Evolutionary conservation across 768 basidiomycete species (phyloP).

Genomic region (Leccinum broughii): DNA sequence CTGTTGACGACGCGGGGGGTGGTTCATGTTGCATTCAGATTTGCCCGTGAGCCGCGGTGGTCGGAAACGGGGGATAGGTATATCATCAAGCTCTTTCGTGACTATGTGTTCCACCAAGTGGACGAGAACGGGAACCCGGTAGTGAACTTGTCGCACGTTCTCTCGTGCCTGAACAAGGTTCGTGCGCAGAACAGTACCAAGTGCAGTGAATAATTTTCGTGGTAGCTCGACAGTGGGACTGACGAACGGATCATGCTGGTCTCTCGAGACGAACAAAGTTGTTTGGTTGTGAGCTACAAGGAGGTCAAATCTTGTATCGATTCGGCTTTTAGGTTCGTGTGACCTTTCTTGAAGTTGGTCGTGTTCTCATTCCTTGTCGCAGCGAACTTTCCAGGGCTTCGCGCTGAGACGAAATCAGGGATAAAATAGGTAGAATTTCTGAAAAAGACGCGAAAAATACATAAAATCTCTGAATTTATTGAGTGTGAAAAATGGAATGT

Average conservation of each 20-base stretch:
- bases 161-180: slow-evolving; percentile 93
- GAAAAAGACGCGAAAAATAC: slow-evolving; percentile 60
- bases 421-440: slow-evolving; percentile 67
- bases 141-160: slow-evolving; percentile 86
- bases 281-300: slow-evolving; percentile 90
- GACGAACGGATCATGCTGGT: slow-evolving; percentile 96
- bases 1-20: not conserved
- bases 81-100: slow-evolving; percentile 96
- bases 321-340: slow-evolving; percentile 72
- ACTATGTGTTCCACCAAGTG: slow-evolving; percentile 97
- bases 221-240: slow-evolving; percentile 85
- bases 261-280: slow-evolving; percentile 93
- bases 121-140: slow-evolving; percentile 89
- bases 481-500: slow-evolving; percentile 5
- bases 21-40: slow-evolving; percentile 49
- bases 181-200: slow-evolving; percentile 15
- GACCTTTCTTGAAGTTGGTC: not conserved
- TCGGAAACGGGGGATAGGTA: slow-evolving; percentile 98
- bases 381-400: slow-evolving; percentile 48
- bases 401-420: slow-evolving; percentile 17
- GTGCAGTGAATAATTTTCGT: not conserved
- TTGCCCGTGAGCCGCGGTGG: slow-evolving; percentile 95
- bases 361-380: slow-evolving; percentile 2
- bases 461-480: slow-evolving; percentile 31
- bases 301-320: slow-evolving; percentile 88